These are phyloP conservation scores for Mortierella sp. DNA, from an alignment of 371 early-diverging fungal genomes.

Conservation along the genomic window DNA sequence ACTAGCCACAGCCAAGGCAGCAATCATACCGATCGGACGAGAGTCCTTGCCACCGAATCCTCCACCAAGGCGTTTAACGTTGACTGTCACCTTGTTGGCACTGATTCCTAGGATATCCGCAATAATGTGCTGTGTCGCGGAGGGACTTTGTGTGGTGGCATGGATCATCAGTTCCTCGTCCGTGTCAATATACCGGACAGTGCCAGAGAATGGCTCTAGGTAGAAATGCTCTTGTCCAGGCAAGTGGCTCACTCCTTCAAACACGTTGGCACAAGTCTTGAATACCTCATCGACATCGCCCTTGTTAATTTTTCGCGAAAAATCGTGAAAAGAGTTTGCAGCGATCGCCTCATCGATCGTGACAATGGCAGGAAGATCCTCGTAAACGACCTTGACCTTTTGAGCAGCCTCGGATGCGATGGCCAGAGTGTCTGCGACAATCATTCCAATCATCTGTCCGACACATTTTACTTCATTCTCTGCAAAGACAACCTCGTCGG, in stretches of 20 bases:
- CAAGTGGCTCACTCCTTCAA: slow-evolving; percentile 61
- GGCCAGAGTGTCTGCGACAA: slow-evolving; percentile 65
- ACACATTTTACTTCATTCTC: slow-evolving; percentile 58
- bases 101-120: slow-evolving; percentile 68
- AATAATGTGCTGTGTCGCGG: slow-evolving; percentile 65
- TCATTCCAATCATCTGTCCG: slow-evolving; percentile 73
- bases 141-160: slow-evolving; percentile 71
- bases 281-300: slow-evolving; percentile 59
- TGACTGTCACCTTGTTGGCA: slow-evolving; percentile 62
- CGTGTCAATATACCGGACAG: slow-evolving; percentile 70
- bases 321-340: slow-evolving; percentile 57
- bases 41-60: slow-evolving; percentile 83
- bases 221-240: slow-evolving; percentile 77
- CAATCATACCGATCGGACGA: slow-evolving; percentile 57
- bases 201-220: slow-evolving; percentile 69
- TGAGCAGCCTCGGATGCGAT: slow-evolving; percentile 66
- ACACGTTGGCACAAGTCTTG: slow-evolving; percentile 49
- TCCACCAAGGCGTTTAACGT: slow-evolving; percentile 75
- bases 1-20: slow-evolving; percentile 67
- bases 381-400: slow-evolving; percentile 66
- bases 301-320: slow-evolving; percentile 47
- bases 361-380: slow-evolving; percentile 62
- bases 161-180: slow-evolving; percentile 69
- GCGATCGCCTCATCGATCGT: slow-evolving; percentile 73
- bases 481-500: slow-evolving; percentile 76